Evolutionary conservation across 2,329 filamentous ascomycete genomes (phyloP), one percentile per base, ranked within the genome.

Genomic region (Colletotrichum filicis): DNA sequence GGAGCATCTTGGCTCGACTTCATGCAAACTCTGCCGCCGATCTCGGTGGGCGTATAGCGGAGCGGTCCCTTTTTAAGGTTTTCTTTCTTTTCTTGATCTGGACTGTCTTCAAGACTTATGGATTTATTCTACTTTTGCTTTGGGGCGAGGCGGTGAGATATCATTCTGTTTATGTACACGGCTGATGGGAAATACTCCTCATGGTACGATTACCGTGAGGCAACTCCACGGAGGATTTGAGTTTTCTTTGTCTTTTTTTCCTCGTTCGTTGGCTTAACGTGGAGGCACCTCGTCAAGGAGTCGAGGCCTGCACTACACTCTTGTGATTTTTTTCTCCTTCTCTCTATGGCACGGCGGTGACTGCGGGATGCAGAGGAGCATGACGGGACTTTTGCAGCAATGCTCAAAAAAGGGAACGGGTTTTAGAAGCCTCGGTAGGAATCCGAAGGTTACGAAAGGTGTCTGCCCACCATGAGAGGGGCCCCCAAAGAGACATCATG

Each of bases 1-100:
- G 70, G 70, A n/a, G 30, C 46, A 26, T 70, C 70, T 14, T 73
- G 70, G 70, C 66, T 73, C 14, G 70, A 73, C 46, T 61, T 70
- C 30, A 14, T 70, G 35, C 53, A 59, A 7, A 61, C 49, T 3
- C 60, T 69, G 30, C 70, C 70, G 7, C 42, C 60, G 24, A 65
- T 73, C 12, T 73, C 70, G 59, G 70, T 73, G 66, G 70, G 70
- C 24, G 60, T 73, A 37, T 72, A 68, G 24, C 26, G 14, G 30
- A 35, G 19, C 26, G 19, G n/a, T 12, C 24, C 6, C 16, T 1
- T 16, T 19, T 32, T 46, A n/a, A 49, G 16, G 42, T 16, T 42
- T 24, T 42, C 9, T 32, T 32, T 58, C 16, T 16, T 4, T 3
- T 28, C 22, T 58, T 37, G 28, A 52, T 22, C 32, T 19, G 32